A percentile compares a stretch with the other conserved stretches of the same genome.
These are phyloP conservation scores for Sphaerulina musiva DNA, from an alignment of 2,329 filamentous ascomycete species.

Conservation along the genomic window DNA sequence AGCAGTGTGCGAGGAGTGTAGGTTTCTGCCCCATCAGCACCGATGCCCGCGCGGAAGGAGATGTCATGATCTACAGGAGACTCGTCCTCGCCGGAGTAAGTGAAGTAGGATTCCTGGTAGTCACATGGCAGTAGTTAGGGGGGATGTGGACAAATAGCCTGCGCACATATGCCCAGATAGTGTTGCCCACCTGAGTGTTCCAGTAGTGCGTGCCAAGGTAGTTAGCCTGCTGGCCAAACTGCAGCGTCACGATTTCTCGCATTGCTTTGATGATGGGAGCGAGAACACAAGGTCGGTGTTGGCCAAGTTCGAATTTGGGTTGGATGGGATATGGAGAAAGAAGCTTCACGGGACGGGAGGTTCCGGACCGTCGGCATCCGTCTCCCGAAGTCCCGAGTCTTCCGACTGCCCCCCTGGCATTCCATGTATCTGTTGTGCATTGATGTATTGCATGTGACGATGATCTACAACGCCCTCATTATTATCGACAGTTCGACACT, in stretches of 20 bases:
- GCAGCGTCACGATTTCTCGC: constrained; percentile 91
- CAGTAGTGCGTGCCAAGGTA: constrained; percentile 94
- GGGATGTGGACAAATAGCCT: not conserved
- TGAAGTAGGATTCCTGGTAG: constrained; percentile 88
- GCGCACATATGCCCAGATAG: too few relatives aligned
- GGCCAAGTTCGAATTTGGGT: too few relatives aligned
- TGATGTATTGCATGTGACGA: not conserved
- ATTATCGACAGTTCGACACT: not conserved
- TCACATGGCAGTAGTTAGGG: not conserved
- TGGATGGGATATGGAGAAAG: too few relatives aligned
- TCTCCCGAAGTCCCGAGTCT: not conserved
- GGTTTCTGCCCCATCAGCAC: constrained; percentile 78
- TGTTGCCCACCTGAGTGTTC: constrained; percentile 69
- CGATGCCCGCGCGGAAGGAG: constrained; percentile 79
- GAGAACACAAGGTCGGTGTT: too few relatives aligned
- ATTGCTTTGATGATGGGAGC: constrained; percentile 44
- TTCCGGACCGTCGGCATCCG: too few relatives aligned
- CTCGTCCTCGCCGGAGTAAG: constrained; percentile 65
- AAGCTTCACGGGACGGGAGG: too few relatives aligned
- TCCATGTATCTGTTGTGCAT: too few relatives aligned
- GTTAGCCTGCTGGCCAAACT: constrained; percentile 88
- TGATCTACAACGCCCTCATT: not conserved
- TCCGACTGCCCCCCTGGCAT: not conserved
- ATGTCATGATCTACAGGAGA: constrained; percentile 72
- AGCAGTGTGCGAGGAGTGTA: constrained; percentile 87